These are phyloP conservation scores for Porphyrellus cyaneotinctus DNA, from an alignment of 768 basidiomycete genomes.

Conservation along the genomic window DNA sequence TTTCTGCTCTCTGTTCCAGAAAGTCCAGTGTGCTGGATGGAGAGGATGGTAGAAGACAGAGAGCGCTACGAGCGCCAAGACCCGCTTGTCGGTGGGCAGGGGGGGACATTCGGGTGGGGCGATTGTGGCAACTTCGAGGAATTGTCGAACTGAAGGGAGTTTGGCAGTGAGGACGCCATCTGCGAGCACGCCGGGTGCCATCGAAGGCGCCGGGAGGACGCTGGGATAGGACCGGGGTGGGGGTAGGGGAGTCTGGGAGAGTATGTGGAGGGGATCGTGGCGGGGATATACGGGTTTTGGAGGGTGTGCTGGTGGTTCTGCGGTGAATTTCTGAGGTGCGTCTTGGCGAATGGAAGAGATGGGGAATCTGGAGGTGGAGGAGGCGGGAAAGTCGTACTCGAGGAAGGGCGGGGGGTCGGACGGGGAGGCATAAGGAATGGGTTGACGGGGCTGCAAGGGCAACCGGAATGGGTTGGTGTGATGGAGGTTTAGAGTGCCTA, in stretches of 20 bases:
- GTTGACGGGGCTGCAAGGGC: slow-evolving; percentile 17
- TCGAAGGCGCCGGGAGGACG: slow-evolving; percentile 20
- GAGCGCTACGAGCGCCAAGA: slow-evolving; percentile 59
- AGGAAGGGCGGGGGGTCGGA: slow-evolving; percentile 14
- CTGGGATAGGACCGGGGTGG: slow-evolving; percentile 20
- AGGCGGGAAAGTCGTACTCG: slow-evolving; percentile 23
- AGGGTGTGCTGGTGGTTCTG: slow-evolving; percentile 20
- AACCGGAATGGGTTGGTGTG: slow-evolving; percentile 9
- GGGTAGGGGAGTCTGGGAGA: slow-evolving; percentile 19
- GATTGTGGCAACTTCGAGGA: slow-evolving; percentile 41
- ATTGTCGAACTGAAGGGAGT: slow-evolving; percentile 45
- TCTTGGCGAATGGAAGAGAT: slow-evolving; percentile 38
- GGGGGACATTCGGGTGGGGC: slow-evolving; percentile 38
- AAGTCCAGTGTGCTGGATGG: slow-evolving; percentile 58
- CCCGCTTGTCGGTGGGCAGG: slow-evolving; percentile 37
- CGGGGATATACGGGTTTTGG: slow-evolving; percentile 28
- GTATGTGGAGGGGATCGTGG: slow-evolving; percentile 31
- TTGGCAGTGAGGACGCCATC: slow-evolving; percentile 44
- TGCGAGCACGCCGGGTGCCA: slow-evolving; percentile 35
- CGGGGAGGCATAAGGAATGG: slow-evolving; percentile 8
- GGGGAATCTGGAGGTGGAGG: slow-evolving; percentile 29
- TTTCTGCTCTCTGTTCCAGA: slow-evolving; percentile 55
- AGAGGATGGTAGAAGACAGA: slow-evolving; percentile 51
- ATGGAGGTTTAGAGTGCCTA: slow-evolving; percentile 1
- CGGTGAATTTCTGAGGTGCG: slow-evolving; percentile 19